Base-by-base conservation (phyloP, 2,329 filamentous ascomycete genomes). In the Colletotrichum tropicicola region DNA sequence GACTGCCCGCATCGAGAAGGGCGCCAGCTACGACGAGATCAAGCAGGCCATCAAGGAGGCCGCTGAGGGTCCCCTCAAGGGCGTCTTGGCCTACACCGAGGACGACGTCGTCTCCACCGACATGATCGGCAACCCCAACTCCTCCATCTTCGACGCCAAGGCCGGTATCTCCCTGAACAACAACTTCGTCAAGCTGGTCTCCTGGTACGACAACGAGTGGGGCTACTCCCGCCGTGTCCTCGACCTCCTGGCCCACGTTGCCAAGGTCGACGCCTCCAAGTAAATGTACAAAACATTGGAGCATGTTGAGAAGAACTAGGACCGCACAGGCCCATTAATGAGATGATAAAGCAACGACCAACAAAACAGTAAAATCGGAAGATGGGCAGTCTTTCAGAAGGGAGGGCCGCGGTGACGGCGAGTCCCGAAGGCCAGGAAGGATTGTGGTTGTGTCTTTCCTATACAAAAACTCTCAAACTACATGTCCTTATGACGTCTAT, bases 191-290 rank as follows among this genome's bases (percentile, higher is more conserved):
- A 99, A 99, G 92, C 89, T 99, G 69, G 92, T 98, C 80, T 91
- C 91, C 76, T 98, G 95, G 96, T 97, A 97, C 85, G 94, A 97
- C 89, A 98, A 98, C 89, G 95, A 98, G 90, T 98, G 94, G 94
- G 96, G 94, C 78, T 98, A 99, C 92, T 97, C 92, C 82, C 94
- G 94, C 86, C 96, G 92, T 89, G 92, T 94, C 76, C 85, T 94
- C 73, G 92, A 96, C 84, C 91, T 96, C 75, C 79, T 89, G 79
- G 85, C 87, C 83, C 91, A 94, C 87, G 87, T 94, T 75, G 85
- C 91, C 82, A 92, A 92, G 87, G 90, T 91, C 70, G 92, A 94
- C 76, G 86, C 78, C 75, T 77, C 79, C 78, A 83, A 87, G 73
- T 86, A 83, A 78, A 77, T 67, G 45, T 63, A 73, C 72, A 70